Evolutionary conservation across 305 asterid species (phyloP), one percentile per base, ranked within the genome.

Genomic region (Fraxinus floribunda): DNA sequence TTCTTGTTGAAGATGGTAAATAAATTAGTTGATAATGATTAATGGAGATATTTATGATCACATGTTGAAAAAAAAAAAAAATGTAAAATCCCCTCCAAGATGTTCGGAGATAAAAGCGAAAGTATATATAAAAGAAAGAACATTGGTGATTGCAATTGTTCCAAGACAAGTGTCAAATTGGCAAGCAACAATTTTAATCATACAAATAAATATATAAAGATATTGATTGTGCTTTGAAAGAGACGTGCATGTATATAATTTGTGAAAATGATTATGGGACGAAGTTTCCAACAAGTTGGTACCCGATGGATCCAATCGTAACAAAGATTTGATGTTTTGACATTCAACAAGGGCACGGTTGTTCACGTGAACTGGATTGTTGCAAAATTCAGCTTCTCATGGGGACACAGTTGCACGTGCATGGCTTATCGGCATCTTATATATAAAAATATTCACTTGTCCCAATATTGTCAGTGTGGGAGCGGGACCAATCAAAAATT

Each of bases 311-410:
- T 68, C 38, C 41, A 38, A n/a, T 30, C 78, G 18, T 64, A 34
- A 75, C 81, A 76, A 79, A 26, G 68, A 75, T 78, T 62, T 49
- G 34, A 55, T n/a, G 72, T 71, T 55, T 35, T n/a, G 26, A 55
- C 18, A 57, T 81, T 60, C 38, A 75, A 41, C 24, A n/a, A 46
- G 57, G 83, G 66, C 75, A 80, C 74, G 82, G 86, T 71, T 44
- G 44, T 84, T 89, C 93, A 91, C 94, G 93, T 91, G 94, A 85
- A 86, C 81, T 57, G 75, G 85, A 82, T 78, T 70, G 34, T 64
- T 62, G 60, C 64, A 62, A 78, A 64, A 64, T 78, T 15, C 46
- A 15, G 35, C 62, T 49, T 70, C 78, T 70, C 4, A 11, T 7
- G 39, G 30, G 73, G 26, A 20, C 66, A 57, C 44, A 52, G 26